phyloP scores from a whole-genome alignment of 1,139 yeast species.

The Taphrina sp. region DNA sequence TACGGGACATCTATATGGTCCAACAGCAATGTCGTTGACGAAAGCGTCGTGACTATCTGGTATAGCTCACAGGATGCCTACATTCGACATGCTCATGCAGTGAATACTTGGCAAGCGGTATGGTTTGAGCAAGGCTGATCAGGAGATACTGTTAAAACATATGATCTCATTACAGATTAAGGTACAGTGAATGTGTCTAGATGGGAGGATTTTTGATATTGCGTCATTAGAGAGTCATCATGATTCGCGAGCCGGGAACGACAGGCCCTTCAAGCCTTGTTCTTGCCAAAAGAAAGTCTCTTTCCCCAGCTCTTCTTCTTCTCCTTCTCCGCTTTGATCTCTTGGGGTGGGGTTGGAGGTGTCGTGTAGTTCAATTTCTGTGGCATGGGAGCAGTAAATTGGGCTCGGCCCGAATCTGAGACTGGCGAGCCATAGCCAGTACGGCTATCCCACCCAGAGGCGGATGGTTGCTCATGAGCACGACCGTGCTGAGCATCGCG shows the following conservation, averaged over 20 bases:
- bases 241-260: neutral
- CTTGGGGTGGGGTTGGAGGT: slow-evolving; percentile 30
- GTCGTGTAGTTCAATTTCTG: slow-evolving; percentile 21
- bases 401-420: slow-evolving; percentile 25
- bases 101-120: no score
- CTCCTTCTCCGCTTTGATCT: slow-evolving; percentile 9
- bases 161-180: no score
- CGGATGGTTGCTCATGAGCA: slow-evolving; percentile 5
- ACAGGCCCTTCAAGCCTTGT: slow-evolving; percentile 12
- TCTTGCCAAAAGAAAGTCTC: slow-evolving; percentile 29
- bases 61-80: no score
- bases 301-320: slow-evolving; percentile 25
- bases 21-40: no score
- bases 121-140: no score
- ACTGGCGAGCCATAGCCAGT: slow-evolving; percentile 27
- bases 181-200: no score
- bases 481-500: neutral
- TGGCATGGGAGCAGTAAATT: slow-evolving; percentile 6
- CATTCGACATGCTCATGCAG: no score
- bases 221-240: no score
- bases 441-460: slow-evolving; percentile 3
- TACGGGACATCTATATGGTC: no score
- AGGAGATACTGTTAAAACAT: no score
- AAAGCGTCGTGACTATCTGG: no score
- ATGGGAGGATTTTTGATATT: no score